A percentile compares a stretch with the other conserved stretches of the same genome.
Conservation (phyloP, 306 rosid species). For the Pachyrhizus erosus region DNA sequence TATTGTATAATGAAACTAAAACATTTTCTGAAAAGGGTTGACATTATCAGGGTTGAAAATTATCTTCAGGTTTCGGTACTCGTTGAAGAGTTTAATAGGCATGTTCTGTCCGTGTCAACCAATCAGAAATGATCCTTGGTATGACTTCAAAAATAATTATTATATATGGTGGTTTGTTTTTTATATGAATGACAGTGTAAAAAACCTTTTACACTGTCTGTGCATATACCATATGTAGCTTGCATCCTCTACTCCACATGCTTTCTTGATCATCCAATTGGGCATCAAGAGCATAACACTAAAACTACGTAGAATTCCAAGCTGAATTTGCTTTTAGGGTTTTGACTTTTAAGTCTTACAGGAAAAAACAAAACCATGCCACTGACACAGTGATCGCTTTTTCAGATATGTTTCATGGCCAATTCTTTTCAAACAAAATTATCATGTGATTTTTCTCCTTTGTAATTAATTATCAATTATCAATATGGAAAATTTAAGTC, state of each 20-base stretch:
- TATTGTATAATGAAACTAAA: not conserved
- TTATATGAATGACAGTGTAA: not conserved
- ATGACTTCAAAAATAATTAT: not conserved
- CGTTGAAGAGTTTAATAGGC: not conserved
- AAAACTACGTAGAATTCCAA: not conserved
- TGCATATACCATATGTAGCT: not conserved
- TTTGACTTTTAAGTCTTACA: not conserved
- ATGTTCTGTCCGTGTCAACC: not conserved
- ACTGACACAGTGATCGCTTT: constrained; percentile 20
- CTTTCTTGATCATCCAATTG: constrained; percentile 21
- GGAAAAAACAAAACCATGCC: constrained; percentile 14
- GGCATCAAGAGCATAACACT: not conserved
- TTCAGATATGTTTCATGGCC: not conserved
- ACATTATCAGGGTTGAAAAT: not conserved
- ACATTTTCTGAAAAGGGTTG: not conserved
- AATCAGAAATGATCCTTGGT: not conserved
- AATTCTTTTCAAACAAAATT: constrained; percentile 3
- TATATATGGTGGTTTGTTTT: not conserved
- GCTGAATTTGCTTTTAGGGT: not conserved
- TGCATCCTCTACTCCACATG: not conserved
- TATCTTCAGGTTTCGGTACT: not conserved
- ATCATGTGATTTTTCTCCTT: not conserved
- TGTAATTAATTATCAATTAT: not conserved
- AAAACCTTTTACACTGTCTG: not conserved
- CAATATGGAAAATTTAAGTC: not conserved